Evolutionary conservation across 495 filamentous ascomycete genomes (phyloP), one percentile per base, ranked within the genome.

Genomic region (Penicillium parvum): DNA sequence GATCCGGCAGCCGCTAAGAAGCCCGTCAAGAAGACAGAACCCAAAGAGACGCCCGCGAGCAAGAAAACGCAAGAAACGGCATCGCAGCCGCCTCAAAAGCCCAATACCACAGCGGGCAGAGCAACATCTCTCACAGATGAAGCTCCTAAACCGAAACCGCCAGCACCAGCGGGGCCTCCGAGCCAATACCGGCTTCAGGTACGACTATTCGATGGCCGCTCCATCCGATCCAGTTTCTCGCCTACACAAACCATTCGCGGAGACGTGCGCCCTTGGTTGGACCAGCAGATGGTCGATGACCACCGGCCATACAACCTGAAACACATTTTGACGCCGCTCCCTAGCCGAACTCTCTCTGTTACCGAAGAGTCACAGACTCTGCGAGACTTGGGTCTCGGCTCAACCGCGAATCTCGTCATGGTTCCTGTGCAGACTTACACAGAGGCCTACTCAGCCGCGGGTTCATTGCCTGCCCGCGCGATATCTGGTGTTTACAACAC

Each of bases 401-500:
- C 91, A 0, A 86, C 77, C 1, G 84, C 88, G 3, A 97, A 85
- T 3, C 70, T 97, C 1, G 85, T 96, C 27, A 78, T 96, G 40
- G 73, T 94, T 2, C 84, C 86, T 0, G 77, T 85, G 2, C 61
- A 72, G 16, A 76, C 71, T 3, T 83, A 76, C 46, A 74, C 75
- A 0, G 66, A 76, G 5, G 83, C 85, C 0, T 90, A 91, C 50
- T 48, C 64, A 0, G 48, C 60, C 1, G 40, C 58, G 0, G 66
- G 55, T 7, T 50, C 62, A 7, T 37, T 79, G 2, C 67, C 74
- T 3, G 65, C 60, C 4, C 65, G 66, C 38, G 67, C 61, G n/a
- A 51, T 65, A 8, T 72, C 66, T 21, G 56, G 65, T 2, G 65
- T 60, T 5, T 77, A 73, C 37, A 72, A 64, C 6, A 45, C 74